A percentile compares a stretch with the other conserved stretches of the same genome.
phyloP scores from a whole-genome alignment of 306 rosid species.

The Dalbergia cochinchinensis region DNA sequence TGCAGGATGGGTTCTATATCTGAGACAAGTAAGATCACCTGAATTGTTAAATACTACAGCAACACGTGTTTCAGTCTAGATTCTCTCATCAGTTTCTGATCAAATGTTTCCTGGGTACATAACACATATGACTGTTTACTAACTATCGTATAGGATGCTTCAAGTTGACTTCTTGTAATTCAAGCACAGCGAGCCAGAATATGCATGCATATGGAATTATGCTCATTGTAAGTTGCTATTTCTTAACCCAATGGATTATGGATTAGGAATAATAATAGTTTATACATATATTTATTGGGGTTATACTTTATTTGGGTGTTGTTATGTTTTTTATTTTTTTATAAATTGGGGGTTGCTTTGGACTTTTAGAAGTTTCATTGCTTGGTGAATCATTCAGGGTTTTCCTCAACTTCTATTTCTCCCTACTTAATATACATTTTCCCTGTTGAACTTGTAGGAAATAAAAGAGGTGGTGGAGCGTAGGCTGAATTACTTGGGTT shows the following conservation, averaged over 20 bases:
- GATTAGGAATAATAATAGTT: background rate
- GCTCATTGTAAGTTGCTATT: constrained; percentile 76
- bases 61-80: background rate
- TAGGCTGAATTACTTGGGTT: too few species aligned
- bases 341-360: background rate
- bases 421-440: background rate
- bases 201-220: constrained; percentile 85
- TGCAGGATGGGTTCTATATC: constrained; percentile 91
- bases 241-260: constrained; percentile 10
- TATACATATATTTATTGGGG: constrained; percentile 10
- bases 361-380: constrained; percentile 10
- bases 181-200: constrained; percentile 78
- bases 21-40: constrained; percentile 70
- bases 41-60: constrained; percentile 26
- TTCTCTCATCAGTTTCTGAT: constrained; percentile 18
- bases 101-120: background rate
- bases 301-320: constrained; percentile 1
- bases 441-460: background rate
- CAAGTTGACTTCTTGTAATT: constrained; percentile 83
- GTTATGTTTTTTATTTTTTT: background rate
- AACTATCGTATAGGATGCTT: constrained; percentile 78
- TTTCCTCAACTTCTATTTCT: background rate
- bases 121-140: constrained; percentile 49
- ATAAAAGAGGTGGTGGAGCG: too few species aligned
- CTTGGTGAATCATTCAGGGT: background rate